Percentiles rank a stretch among this genome's conserved stretches.
phyloP scores from a whole-genome alignment of 1,284 basidiomycete species.

The Cutaneotrichosporon sp. region DNA sequence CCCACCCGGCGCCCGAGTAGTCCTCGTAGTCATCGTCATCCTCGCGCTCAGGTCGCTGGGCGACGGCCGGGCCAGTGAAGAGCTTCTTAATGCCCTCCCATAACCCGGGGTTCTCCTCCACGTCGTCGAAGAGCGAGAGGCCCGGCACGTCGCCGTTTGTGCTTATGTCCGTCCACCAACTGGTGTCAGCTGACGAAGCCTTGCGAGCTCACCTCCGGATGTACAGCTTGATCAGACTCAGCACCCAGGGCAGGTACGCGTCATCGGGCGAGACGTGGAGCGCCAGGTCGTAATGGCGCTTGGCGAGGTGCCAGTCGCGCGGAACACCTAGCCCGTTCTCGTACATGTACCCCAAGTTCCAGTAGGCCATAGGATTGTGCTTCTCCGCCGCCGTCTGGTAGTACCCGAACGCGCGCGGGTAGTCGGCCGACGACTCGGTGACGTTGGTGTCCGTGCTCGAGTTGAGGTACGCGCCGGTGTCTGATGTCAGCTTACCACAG shows the following conservation, averaged over 20 bases:
- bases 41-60: conserved; percentile 13
- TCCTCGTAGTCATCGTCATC: conserved; percentile 23
- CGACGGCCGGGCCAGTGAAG: conserved; percentile 24
- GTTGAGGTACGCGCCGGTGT: conserved; percentile 5
- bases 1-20: conserved; percentile 29
- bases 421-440: conserved; percentile 50
- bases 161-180: conserved; percentile 48
- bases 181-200: conserved; percentile 17
- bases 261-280: conserved; percentile 69
- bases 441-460: neutral
- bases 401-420: conserved; percentile 86
- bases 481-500: conserved; percentile 10
- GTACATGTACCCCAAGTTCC: conserved; percentile 99
- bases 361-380: conserved; percentile 89
- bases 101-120: conserved; percentile 20
- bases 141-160: conserved; percentile 45
- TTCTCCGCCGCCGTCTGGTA: conserved; percentile 91
- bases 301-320: conserved; percentile 94
- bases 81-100: conserved; percentile 43
- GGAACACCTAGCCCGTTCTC: conserved; percentile 92
- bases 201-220: conserved; percentile 55
- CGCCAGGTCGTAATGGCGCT: conserved; percentile 91
- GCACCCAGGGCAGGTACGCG: conserved; percentile 80
- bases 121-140: conserved; percentile 44
- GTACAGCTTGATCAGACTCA: conserved; percentile 83